phyloP scores from a whole-genome alignment of 2,329 filamentous ascomycete genomes.

The Botrytis hyacinthi region DNA sequence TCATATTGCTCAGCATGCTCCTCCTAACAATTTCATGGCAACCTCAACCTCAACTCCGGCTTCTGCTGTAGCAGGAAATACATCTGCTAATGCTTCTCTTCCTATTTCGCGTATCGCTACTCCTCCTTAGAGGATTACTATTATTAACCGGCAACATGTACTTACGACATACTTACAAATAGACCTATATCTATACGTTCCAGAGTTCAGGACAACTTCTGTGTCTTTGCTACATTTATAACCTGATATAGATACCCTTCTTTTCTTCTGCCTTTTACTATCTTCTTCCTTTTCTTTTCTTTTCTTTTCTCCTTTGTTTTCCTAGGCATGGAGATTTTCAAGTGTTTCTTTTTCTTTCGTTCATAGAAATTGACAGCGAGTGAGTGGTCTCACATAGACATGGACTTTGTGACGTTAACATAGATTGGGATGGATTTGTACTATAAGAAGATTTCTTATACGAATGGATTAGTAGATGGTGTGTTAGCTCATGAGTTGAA shows the following conservation, averaged over 20 bases:
- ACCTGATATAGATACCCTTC: background rate
- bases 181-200: background rate
- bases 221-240: background rate
- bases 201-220: background rate
- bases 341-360: background rate
- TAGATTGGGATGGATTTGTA: constrained; percentile 11
- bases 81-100: background rate
- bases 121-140: background rate
- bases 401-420: background rate
- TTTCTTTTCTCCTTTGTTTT: background rate
- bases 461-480: background rate
- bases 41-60: background rate
- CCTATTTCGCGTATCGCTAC: constrained; percentile 4
- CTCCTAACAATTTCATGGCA: background rate
- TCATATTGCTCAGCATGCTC: constrained; percentile 5
- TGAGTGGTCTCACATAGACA: background rate
- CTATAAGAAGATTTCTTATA: background rate
- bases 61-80: background rate
- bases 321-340: background rate
- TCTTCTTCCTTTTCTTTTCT: background rate
- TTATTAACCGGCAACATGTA: background rate
- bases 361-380: background rate
- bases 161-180: background rate
- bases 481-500: background rate
- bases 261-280: background rate